Evolutionary conservation across 257 asterid species (phyloP).

Genomic region (Fraxinus pennsylvanica): DNA sequence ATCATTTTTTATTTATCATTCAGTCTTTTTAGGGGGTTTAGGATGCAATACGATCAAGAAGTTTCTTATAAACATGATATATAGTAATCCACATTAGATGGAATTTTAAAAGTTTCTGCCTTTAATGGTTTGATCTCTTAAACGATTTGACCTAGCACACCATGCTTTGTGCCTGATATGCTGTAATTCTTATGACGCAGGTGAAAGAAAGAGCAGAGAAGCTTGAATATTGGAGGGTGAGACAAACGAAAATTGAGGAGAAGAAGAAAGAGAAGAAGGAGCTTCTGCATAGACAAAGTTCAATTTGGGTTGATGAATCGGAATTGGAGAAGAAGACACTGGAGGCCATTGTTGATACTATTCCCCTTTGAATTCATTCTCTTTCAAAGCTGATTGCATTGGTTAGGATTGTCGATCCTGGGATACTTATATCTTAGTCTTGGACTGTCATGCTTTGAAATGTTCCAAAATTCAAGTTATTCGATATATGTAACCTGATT

Average conservation of each 20-base stretch:
- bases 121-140: background rate
- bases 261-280: conserved; percentile 56
- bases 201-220: conserved; percentile 72
- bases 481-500: background rate
- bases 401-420: background rate
- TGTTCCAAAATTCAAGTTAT: background rate
- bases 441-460: background rate
- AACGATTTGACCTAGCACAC: background rate
- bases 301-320: conserved; percentile 51
- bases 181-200: conserved; percentile 33
- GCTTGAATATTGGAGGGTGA: conserved; percentile 80
- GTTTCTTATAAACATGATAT: background rate
- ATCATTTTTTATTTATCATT: too few relatives aligned
- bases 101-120: background rate
- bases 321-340: conserved; percentile 36
- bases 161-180: background rate
- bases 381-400: conserved; percentile 7
- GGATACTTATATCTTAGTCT: background rate
- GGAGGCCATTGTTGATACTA: conserved; percentile 19
- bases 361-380: conserved; percentile 20
- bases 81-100: background rate
- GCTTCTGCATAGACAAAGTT: conserved; percentile 42
- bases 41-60: background rate
- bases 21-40: background rate
- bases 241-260: conserved; percentile 52